These are phyloP conservation scores for Agrocybe praecox DNA, from an alignment of 768 basidiomycete genomes.

Conservation along the genomic window DNA sequence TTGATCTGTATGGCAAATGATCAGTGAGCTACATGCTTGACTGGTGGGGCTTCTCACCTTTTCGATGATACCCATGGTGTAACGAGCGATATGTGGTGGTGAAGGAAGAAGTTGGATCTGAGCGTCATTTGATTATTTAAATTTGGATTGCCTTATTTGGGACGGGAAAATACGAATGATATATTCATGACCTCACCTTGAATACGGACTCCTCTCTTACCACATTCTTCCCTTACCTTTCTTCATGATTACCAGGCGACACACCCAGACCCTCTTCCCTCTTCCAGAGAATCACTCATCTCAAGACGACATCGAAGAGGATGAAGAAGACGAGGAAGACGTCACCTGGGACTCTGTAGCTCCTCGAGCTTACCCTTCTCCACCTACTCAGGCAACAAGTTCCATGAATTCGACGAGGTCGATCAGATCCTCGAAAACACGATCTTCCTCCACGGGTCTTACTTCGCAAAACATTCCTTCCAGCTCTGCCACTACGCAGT, in stretches of 20 bases:
- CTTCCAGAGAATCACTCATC: slow-evolving; percentile 54
- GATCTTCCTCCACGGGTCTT: slow-evolving; percentile 25
- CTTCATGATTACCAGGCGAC: slow-evolving; percentile 37
- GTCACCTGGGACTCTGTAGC: slow-evolving; percentile 38
- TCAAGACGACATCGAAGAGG: slow-evolving; percentile 55
- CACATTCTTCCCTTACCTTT: slow-evolving; percentile 11
- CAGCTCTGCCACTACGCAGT: slow-evolving; percentile 29
- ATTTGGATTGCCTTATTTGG: slow-evolving; percentile 13
- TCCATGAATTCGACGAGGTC: slow-evolving; percentile 28
- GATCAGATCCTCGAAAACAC: slow-evolving; percentile 29
- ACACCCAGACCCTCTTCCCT: slow-evolving; percentile 70
- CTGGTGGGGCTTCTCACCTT: slow-evolving; percentile 54
- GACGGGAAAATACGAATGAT: background rate
- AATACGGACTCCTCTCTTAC: slow-evolving; percentile 2
- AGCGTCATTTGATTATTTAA: slow-evolving; percentile 9
- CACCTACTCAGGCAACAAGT: slow-evolving; percentile 31
- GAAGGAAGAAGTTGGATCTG: slow-evolving; percentile 18
- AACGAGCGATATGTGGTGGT: slow-evolving; percentile 3
- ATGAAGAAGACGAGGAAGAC: slow-evolving; percentile 47
- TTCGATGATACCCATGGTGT: slow-evolving; percentile 87
- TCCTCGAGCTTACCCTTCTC: slow-evolving; percentile 33
- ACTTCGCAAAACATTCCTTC: slow-evolving; percentile 13
- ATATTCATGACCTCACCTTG: background rate
- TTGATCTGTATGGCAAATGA: slow-evolving; percentile 64
- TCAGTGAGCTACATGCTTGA: background rate